These are phyloP conservation scores for Fraxinus dipetala DNA, from an alignment of 305 asterid species.

Conservation along the genomic window DNA sequence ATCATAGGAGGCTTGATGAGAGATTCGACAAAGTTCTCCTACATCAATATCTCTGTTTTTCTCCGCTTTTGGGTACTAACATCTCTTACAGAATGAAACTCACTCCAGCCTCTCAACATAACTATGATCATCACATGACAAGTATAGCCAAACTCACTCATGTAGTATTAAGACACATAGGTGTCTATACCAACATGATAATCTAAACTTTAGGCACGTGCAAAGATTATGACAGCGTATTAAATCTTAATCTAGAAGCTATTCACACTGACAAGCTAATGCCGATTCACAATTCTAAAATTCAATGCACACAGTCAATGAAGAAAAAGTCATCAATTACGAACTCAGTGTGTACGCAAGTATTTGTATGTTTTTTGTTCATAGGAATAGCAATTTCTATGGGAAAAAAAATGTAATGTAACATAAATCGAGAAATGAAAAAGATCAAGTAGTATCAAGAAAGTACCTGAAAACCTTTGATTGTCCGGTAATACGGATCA, in stretches of 20 bases:
- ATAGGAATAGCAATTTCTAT: neutral
- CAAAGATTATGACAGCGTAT: neutral
- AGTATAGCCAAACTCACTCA: neutral
- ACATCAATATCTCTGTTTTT: neutral
- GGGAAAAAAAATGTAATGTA: neutral
- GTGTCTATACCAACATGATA: neutral
- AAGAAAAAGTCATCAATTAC: neutral
- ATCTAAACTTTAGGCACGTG: neutral
- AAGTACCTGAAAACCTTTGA: slow-evolving; percentile 89
- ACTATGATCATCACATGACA: neutral
- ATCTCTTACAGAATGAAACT: neutral
- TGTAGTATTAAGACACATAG: neutral
- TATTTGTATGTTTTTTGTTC: neutral
- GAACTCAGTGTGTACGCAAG: neutral
- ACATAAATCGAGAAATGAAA: slow-evolving; percentile 7
- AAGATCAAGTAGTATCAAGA: slow-evolving; percentile 20
- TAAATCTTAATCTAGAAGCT: neutral
- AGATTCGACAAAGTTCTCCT: neutral
- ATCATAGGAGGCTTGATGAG: neutral
- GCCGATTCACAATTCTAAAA: neutral
- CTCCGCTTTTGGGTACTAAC: neutral
- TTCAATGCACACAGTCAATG: neutral
- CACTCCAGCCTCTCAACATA: neutral
- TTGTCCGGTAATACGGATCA: slow-evolving; percentile 95
- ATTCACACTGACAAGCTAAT: neutral